Conservation (phyloP, 495 filamentous ascomycete species). For the Wilcoxina mikolae region DNA sequence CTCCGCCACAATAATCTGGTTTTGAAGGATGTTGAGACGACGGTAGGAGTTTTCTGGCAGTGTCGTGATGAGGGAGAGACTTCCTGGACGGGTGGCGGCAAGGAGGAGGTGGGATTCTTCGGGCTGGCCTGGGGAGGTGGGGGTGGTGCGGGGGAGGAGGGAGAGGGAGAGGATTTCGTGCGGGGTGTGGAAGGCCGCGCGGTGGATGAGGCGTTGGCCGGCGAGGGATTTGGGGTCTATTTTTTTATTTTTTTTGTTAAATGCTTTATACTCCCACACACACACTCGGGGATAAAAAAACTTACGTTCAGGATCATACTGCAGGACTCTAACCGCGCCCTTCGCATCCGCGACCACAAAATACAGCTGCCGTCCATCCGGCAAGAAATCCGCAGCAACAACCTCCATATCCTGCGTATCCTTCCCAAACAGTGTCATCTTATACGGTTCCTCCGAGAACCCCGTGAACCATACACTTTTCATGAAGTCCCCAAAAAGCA, state of each 20-base stretch:
- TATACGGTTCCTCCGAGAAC: conserved; percentile 89
- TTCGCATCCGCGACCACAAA: conserved; percentile 75
- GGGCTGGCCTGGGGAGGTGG: conserved; percentile 19
- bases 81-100: conserved; percentile 55
- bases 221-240: conserved; percentile 84
- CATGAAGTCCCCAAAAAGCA: conserved; percentile 77
- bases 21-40: conserved; percentile 64
- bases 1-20: conserved; percentile 59
- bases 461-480: conserved; percentile 93
- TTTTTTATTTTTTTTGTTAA: not conserved
- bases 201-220: conserved; percentile 71
- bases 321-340: conserved; percentile 68
- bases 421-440: conserved; percentile 87
- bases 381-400: conserved; percentile 72
- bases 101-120: conserved; percentile 47
- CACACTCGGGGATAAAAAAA: not conserved
- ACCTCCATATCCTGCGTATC: conserved; percentile 59
- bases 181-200: conserved; percentile 73
- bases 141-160: conserved; percentile 51
- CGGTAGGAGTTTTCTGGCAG: conserved; percentile 70
- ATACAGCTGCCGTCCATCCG: conserved; percentile 66
- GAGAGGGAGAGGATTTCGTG: conserved; percentile 58
- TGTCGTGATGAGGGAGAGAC: conserved; percentile 59
- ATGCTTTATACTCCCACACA: not conserved
- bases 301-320: conserved; percentile 83